Percentiles rank a stretch among this genome's conserved stretches.
Evolutionary conservation across 495 filamentous ascomycete genomes (phyloP).

Genomic region (Aspergillus saccharolyticus): DNA sequence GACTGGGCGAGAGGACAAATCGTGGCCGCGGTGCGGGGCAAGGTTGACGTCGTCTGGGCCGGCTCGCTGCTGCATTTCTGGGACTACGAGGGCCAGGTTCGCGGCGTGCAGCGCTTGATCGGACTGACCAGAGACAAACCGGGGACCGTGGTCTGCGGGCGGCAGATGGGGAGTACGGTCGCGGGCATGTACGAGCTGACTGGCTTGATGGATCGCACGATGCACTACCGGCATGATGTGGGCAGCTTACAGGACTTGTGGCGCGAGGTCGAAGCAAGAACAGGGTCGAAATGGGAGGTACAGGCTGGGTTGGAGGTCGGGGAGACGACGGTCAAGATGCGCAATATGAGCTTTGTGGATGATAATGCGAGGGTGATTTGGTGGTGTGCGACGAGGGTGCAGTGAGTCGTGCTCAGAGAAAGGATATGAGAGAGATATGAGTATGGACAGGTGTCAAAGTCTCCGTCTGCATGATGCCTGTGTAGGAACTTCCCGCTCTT

Average conservation of each 20-base stretch:
- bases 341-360: neutral
- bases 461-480: too few relatives aligned
- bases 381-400: neutral
- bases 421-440: too few relatives aligned
- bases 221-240: neutral
- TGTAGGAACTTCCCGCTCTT: too few relatives aligned
- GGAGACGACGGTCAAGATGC: neutral
- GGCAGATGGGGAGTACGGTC: neutral
- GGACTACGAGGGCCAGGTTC: conserved; percentile 25
- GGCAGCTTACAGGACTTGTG: neutral
- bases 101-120: conserved; percentile 8
- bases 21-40: conserved; percentile 14
- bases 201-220: neutral
- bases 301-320: neutral
- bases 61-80: conserved; percentile 33
- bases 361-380: neutral
- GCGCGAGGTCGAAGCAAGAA: neutral
- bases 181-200: neutral
- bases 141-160: neutral
- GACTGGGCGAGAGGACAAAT: conserved; percentile 22
- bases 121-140: neutral
- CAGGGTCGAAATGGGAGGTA: conserved; percentile 1
- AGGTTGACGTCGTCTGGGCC: conserved; percentile 24
- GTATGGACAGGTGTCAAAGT: too few relatives aligned
- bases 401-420: too few relatives aligned